These are phyloP conservation scores for Bruguiera gymnorhiza DNA, from an alignment of 345 rosid genomes.

Conservation along the genomic window DNA sequence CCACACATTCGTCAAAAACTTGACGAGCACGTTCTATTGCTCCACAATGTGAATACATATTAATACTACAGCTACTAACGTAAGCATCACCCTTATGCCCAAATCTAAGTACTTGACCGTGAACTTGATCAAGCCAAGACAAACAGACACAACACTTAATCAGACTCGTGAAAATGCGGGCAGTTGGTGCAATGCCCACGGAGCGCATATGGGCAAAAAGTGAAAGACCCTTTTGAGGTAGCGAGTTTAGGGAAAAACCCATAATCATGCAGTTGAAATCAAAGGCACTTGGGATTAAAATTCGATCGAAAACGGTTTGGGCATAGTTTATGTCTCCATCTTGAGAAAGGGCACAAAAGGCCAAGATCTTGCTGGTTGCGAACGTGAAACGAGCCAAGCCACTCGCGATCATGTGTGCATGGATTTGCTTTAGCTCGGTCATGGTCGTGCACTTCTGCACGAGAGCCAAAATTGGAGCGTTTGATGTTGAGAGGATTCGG, in stretches of 20 bases:
- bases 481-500: slow-evolving; percentile 2
- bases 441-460: slow-evolving; percentile 20
- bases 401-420: slow-evolving; percentile 22
- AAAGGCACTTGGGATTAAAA: slow-evolving; percentile 19
- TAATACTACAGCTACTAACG: slow-evolving; percentile 21
- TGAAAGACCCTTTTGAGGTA: slow-evolving; percentile 20
- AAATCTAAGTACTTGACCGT: slow-evolving; percentile 22
- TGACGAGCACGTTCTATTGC: slow-evolving; percentile 17
- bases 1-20: slow-evolving; percentile 19
- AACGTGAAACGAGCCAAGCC: slow-evolving; percentile 24
- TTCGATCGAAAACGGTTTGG: slow-evolving; percentile 23
- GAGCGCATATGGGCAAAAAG: slow-evolving; percentile 21
- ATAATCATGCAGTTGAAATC: slow-evolving; percentile 29
- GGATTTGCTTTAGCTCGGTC: slow-evolving; percentile 33
- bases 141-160: slow-evolving; percentile 19
- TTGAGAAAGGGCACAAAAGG: slow-evolving; percentile 23
- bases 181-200: slow-evolving; percentile 21
- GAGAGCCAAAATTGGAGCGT: slow-evolving; percentile 21
- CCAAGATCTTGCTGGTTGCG: slow-evolving; percentile 27
- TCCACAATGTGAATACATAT: slow-evolving; percentile 24
- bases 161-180: slow-evolving; percentile 27
- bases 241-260: slow-evolving; percentile 26
- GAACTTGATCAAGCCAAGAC: slow-evolving; percentile 22
- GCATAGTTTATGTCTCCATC: slow-evolving; percentile 22
- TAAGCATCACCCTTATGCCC: slow-evolving; percentile 24